These are phyloP conservation scores for Cercospora berteroae DNA, from an alignment of 2,329 filamentous ascomycete species.

Conservation along the genomic window DNA sequence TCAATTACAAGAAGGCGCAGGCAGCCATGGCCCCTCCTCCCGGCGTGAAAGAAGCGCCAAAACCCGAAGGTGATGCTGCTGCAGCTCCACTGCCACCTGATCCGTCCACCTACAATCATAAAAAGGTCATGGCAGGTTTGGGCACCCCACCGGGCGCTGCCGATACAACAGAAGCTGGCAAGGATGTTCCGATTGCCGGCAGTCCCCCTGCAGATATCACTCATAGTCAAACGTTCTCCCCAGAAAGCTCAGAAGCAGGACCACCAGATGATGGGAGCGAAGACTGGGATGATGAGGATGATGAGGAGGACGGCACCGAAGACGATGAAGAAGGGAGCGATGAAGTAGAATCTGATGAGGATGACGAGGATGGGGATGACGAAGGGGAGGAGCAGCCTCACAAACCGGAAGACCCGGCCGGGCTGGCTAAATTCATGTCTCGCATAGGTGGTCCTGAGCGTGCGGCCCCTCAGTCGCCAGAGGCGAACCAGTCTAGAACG, in stretches of 20 bases:
- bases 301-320: conserved; percentile 31
- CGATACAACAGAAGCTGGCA: conserved; percentile 26
- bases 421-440: conserved; percentile 28
- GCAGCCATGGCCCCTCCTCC: conserved; percentile 47
- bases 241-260: conserved; percentile 29
- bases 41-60: conserved; percentile 36
- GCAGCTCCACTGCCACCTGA: conserved; percentile 47
- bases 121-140: conserved; percentile 41
- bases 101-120: conserved; percentile 23
- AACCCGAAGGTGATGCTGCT: conserved; percentile 22
- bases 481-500: conserved; percentile 26
- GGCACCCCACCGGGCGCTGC: conserved; percentile 44
- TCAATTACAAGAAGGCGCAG: conserved; percentile 34
- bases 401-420: conserved; percentile 21
- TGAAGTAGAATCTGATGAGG: conserved; percentile 37
- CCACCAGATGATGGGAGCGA: conserved; percentile 29
- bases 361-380: conserved; percentile 39
- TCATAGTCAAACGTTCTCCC: conserved; percentile 26
- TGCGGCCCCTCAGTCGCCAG: conserved; percentile 12
- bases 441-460: conserved; percentile 19
- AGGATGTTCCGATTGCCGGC: conserved; percentile 48
- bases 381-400: conserved; percentile 48
- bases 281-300: conserved; percentile 33
- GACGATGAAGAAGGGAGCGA: conserved; percentile 29
- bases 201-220: conserved; percentile 47